Base-by-base conservation (phyloP, 768 basidiomycete genomes). In the Strobilomyces dryophilus region DNA sequence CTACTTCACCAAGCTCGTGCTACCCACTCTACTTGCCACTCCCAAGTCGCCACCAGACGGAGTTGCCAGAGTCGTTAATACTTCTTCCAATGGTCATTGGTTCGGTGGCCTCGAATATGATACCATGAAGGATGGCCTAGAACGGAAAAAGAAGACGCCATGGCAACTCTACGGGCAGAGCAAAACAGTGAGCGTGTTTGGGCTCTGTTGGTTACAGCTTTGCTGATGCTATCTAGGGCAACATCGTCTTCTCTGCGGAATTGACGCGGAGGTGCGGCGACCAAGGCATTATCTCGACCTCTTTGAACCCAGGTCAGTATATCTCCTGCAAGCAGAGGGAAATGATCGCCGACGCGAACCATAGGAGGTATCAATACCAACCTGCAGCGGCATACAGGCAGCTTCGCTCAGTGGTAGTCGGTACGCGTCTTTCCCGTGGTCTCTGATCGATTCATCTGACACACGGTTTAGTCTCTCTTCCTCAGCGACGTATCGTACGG, bases 1-100 rank as follows among this genome's bases (percentile, higher is more conserved):
- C 61, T 76, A 80, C 59, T 74, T 88, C 52, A 85, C 83, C 2
- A 69, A 72, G 42, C 70, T 78, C 15, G 74, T 85, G 0, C 55
- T 75, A 3, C 74, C 76, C 0, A 53, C 58, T 3, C 59, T 75
- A 1, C 52, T 68, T 20, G 67, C 70, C 4, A 76, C 73, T 2
- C 73, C 76, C 17, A 68, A 66, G 34, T 58, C 66, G 9, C 63
- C 74, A 5, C 61, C 73, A 1, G 75, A 76, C 29, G 68, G 72
- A 44, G 75, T 75, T 42, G 66, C 73, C 4, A 79, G 82, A 37
- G 64, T 83, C 35, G 67, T 83, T 39, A 79, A 70, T 5, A 71
- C 73, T 9, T 74, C 79, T 7, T 81, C 82, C 4, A 61, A 68
- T 1, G 73, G 60, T 1, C 71, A 71, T 39, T 62, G 70, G 49